Conservation (phyloP, 805 yeast genomes). For the Monosporozyma aquatica region DNA sequence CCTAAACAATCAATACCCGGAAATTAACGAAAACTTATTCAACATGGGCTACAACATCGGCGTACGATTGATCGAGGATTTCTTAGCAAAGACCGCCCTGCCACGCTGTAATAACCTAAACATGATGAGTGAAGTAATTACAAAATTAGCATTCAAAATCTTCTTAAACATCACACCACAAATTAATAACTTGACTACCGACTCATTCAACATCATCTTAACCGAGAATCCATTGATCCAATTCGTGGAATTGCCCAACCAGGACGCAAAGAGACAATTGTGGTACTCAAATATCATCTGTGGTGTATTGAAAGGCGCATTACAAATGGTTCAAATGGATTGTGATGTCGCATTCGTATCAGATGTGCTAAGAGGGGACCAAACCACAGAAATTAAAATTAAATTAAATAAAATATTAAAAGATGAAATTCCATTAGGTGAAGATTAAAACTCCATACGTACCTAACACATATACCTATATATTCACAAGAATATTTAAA, state of each 20-base stretch:
- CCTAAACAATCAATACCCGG: slow-evolving; percentile 59
- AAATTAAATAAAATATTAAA: slow-evolving; percentile 62
- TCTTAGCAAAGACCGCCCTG: slow-evolving; percentile 77
- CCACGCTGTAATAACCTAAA: slow-evolving; percentile 71
- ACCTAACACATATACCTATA: not conserved
- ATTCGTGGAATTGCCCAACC: slow-evolving; percentile 90
- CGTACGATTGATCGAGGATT: slow-evolving; percentile 81
- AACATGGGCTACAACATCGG: slow-evolving; percentile 96
- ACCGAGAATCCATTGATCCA: slow-evolving; percentile 88
- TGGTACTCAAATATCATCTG: slow-evolving; percentile 91
- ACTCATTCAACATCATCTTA: slow-evolving; percentile 61
- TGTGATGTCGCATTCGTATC: slow-evolving; percentile 73
- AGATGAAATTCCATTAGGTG: slow-evolving; percentile 97
- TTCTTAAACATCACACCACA: slow-evolving; percentile 77
- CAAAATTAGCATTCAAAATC: slow-evolving; percentile 83
- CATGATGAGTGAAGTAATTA: slow-evolving; percentile 80
- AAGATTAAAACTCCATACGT: slow-evolving; percentile 47
- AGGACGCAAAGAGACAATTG: slow-evolving; percentile 61
- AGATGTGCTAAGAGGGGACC: slow-evolving; percentile 78
- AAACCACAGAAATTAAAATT: slow-evolving; percentile 67
- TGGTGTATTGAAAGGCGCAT: slow-evolving; percentile 84
- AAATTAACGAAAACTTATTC: slow-evolving; percentile 77
- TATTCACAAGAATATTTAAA: not conserved
- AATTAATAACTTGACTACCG: slow-evolving; percentile 63
- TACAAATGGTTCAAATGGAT: slow-evolving; percentile 93